phyloP scores from a whole-genome alignment of 352 stramenopile species.

The Globisporangium iwayamae region DNA sequence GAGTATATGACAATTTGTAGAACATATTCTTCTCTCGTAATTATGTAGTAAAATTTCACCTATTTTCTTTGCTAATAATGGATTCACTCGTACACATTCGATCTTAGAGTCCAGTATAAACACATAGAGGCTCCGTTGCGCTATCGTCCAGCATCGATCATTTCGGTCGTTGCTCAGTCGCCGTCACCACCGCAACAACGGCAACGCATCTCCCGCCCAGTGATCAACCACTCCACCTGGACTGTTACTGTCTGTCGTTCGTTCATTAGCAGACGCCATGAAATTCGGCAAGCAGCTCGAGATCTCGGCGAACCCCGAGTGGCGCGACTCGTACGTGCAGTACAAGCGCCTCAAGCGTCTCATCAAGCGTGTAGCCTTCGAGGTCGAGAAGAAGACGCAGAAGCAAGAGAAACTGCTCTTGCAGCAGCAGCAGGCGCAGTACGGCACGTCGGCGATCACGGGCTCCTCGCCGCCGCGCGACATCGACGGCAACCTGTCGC shows the following conservation, averaged over 20 bases:
- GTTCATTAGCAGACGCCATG: constrained; percentile 37
- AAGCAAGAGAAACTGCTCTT: constrained; percentile 69
- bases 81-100: no score
- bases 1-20: no score
- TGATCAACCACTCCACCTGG: no score
- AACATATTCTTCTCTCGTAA: no score
- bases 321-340: constrained; percentile 88
- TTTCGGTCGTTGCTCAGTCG: not conserved
- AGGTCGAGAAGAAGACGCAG: constrained; percentile 77
- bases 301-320: constrained; percentile 85
- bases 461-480: constrained; percentile 11
- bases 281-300: constrained; percentile 94
- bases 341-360: constrained; percentile 91
- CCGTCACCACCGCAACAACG: not conserved
- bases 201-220: not conserved
- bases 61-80: no score
- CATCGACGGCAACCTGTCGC: not conserved
- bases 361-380: constrained; percentile 89
- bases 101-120: no score
- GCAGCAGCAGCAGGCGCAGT: constrained; percentile 33
- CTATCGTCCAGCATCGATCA: not conserved
- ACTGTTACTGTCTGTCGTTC: no score
- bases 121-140: no score
- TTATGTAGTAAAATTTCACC: no score
- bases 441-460: not conserved